Base-by-base conservation (phyloP, 371 early-diverging fungal species). In the Mucor racemosus region DNA sequence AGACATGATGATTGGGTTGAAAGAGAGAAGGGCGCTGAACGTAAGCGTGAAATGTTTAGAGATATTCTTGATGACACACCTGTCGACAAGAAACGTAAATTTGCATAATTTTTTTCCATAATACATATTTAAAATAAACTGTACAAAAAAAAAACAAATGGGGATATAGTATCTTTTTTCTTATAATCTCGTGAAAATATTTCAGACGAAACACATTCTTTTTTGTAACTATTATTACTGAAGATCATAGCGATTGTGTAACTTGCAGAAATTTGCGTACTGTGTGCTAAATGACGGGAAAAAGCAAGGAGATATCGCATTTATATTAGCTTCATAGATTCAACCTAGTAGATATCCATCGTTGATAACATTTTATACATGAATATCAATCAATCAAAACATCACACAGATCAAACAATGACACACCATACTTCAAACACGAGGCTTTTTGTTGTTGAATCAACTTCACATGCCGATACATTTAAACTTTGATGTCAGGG, bases 1-100 rank as follows among this genome's bases (percentile, higher is more conserved):
- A 77, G 85, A 71, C 84, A 85, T 19, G 86, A 88, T 42, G 92
- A 91, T 66, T 93, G 94, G 93, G 79, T 87, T 5, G 86, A 88
- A 73, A 79, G 84, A 60, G 88, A 91, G 76, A 87, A 89, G 78
- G 91, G 88, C 17, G 71, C 82, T 57, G 91, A 90, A 62, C 85
- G 86, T 69, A 86, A 88, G 76, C 84, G 84, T 68, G 86, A 86
- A 39, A 88, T 93, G 90, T 92, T 92, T 73, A 86, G 84, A 71
- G 93, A 94, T 69, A 86, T 92, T 71, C 69, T 88, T 17, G 89
- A 78, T 15, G 89, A 86, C 9, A 61, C 67, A 35, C 66, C 60
- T 66, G 46, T 67, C 34, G 62, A 61, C 21, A 67, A 67, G 58
- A 67, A 61, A 41, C 67, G 61, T 61, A 67, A 67, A 61, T 67